phyloP scores from a whole-genome alignment of 352 stramenopile genomes.

The Blastocystis sp. region DNA sequence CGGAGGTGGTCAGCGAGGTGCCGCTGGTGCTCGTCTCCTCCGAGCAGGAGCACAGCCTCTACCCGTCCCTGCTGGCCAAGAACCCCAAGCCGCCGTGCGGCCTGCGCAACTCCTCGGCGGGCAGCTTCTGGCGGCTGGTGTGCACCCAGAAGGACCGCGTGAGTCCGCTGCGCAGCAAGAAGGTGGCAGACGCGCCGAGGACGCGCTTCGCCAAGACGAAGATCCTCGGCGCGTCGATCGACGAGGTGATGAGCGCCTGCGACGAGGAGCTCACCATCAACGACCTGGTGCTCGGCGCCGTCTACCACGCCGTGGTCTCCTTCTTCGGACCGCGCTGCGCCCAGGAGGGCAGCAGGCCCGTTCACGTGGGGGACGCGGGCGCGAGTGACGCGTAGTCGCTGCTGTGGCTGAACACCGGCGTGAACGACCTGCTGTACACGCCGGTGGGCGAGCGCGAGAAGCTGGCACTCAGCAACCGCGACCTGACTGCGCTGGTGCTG shows the following conservation, averaged over 20 bases:
- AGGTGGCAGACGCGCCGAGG: constrained; percentile 18
- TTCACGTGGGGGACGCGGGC: background rate
- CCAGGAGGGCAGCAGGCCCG: background rate
- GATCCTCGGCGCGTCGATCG: constrained; percentile 8
- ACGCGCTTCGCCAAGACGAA: background rate
- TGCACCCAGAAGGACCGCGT: constrained; percentile 21
- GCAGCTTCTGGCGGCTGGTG: constrained; percentile 50
- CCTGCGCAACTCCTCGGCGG: background rate
- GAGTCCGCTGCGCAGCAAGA: constrained; percentile 52
- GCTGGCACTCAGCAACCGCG: constrained; percentile 13
- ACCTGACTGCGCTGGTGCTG: constrained; percentile 23
- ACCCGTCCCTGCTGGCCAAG: background rate
- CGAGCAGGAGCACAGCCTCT: constrained; percentile 17
- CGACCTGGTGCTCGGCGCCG: constrained; percentile 23
- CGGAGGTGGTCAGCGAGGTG: background rate
- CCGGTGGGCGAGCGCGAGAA: background rate
- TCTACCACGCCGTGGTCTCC: constrained; percentile 2
- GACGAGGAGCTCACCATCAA: constrained; percentile 47
- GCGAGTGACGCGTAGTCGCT: constrained; percentile 10
- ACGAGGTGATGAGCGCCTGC: constrained; percentile 6
- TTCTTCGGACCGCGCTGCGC: constrained; percentile 30
- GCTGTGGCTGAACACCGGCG: constrained; percentile 26
- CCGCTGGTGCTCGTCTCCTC: background rate
- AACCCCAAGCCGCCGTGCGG: constrained; percentile 2
- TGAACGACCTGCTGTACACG: constrained; percentile 18